Evolutionary conservation across 257 asterid genomes (phyloP).

Genomic region (Coffea canephora): DNA sequence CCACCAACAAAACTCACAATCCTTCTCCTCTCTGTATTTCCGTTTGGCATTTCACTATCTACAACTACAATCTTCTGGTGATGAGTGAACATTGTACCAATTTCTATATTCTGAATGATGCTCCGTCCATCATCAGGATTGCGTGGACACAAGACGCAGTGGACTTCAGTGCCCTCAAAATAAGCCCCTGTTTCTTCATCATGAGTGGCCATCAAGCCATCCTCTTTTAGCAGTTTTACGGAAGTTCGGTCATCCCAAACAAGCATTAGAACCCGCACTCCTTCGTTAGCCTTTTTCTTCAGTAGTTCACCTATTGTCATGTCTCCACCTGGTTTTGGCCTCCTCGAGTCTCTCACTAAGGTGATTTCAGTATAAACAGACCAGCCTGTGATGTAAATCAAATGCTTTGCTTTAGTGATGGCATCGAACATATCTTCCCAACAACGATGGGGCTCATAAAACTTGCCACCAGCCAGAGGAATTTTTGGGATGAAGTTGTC

Average conservation of each 20-base stretch:
- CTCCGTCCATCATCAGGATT: slow-evolving; percentile 70
- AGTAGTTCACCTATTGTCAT: slow-evolving; percentile 57
- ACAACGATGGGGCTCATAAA: slow-evolving; percentile 59
- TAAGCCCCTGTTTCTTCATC: slow-evolving; percentile 54
- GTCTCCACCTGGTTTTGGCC: slow-evolving; percentile 62
- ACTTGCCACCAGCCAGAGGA: slow-evolving; percentile 54
- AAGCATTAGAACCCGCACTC: slow-evolving; percentile 61
- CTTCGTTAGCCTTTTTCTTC: slow-evolving; percentile 61
- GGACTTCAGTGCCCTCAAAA: slow-evolving; percentile 40
- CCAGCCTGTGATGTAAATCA: slow-evolving; percentile 72
- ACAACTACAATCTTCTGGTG: slow-evolving; percentile 65
- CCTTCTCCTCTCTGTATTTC: slow-evolving; percentile 38
- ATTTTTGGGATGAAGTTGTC: slow-evolving; percentile 57
- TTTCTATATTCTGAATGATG: slow-evolving; percentile 48
- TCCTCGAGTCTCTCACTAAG: slow-evolving; percentile 42
- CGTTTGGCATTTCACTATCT: slow-evolving; percentile 53
- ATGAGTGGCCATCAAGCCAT: slow-evolving; percentile 70
- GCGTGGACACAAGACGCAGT: slow-evolving; percentile 68
- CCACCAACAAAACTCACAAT: slow-evolving; percentile 70
- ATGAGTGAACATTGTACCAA: slow-evolving; percentile 63
- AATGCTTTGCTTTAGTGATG: slow-evolving; percentile 46
- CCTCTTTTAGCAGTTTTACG: slow-evolving; percentile 42
- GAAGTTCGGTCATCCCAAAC: slow-evolving; percentile 85
- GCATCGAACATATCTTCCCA: slow-evolving; percentile 74
- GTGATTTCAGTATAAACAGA: slow-evolving; percentile 61